These are phyloP conservation scores for Nitzschia sp. DNA, from an alignment of 108 stramenopile genomes.

Conservation along the genomic window DNA sequence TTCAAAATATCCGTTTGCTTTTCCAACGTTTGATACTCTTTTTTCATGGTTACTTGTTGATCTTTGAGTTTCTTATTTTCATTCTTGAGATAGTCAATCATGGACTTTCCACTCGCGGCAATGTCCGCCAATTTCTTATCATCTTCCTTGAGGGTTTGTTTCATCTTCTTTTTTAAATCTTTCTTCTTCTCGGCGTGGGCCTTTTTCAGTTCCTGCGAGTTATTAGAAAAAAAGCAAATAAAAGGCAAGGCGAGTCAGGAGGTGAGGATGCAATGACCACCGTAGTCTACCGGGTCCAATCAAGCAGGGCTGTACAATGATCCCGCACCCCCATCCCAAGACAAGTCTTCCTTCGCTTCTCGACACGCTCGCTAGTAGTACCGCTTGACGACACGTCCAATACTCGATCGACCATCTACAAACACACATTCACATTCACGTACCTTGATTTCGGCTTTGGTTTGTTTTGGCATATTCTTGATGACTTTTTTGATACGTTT, in stretches of 20 bases:
- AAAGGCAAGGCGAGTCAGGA: background rate
- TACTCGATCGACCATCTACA: background rate
- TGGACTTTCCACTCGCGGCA: conserved; percentile 10
- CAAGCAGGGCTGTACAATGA: no score
- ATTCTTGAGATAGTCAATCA: conserved; percentile 28
- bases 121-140: conserved; percentile 12
- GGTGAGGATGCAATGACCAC: background rate
- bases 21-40: conserved; percentile 21
- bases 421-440: background rate
- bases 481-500: conserved; percentile 23
- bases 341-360: no score
- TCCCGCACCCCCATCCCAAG: no score
- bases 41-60: conserved; percentile 4
- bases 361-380: no score
- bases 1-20: conserved; percentile 30
- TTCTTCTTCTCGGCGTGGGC: conserved; percentile 31
- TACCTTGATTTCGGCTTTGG: conserved; percentile 27
- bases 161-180: conserved; percentile 15
- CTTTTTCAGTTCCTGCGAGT: conserved; percentile 20
- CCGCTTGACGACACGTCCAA: no score
- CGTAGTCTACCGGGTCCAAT: no score
- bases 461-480: conserved; percentile 24
- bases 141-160: conserved; percentile 11
- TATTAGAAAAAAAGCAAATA: background rate
- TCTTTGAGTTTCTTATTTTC: conserved; percentile 23